phyloP scores from a whole-genome alignment of 192 early-diverging fungal genomes.

The Umbelopsis sp. region DNA sequence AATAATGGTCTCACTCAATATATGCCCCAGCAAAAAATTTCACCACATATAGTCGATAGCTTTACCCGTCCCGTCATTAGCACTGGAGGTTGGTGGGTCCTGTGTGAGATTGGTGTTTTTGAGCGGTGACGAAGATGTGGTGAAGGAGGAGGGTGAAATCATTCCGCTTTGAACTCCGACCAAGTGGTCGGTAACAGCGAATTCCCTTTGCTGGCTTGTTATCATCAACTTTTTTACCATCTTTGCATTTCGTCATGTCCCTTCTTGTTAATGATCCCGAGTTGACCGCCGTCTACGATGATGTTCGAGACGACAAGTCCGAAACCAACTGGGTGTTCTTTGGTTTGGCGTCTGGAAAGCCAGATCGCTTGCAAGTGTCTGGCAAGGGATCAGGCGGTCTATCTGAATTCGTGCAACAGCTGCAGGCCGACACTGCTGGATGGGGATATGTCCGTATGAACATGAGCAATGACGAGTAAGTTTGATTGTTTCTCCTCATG shows the following conservation, averaged over 20 bases:
- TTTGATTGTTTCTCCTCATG: constrained; percentile 31
- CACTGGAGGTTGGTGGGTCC: too few species aligned
- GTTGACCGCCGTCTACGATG: constrained; percentile 51
- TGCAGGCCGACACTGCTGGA: constrained; percentile 69
- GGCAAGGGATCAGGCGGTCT: constrained; percentile 59
- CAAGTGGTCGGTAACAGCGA: neutral
- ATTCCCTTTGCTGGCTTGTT: neutral
- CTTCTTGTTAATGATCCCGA: constrained; percentile 42
- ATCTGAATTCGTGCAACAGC: constrained; percentile 57
- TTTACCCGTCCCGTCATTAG: too few species aligned
- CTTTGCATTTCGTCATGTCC: constrained; percentile 26
- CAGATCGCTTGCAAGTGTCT: constrained; percentile 41
- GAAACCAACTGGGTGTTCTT: constrained; percentile 57
- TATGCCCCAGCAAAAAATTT: too few species aligned
- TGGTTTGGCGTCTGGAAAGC: constrained; percentile 42
- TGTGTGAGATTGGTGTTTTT: too few species aligned
- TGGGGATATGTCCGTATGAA: constrained; percentile 77
- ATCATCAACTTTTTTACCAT: neutral
- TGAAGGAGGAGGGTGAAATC: too few species aligned
- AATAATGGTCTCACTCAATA: too few species aligned
- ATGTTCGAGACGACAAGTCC: constrained; percentile 59
- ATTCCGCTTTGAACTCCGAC: constrained; percentile 7
- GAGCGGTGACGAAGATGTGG: too few species aligned
- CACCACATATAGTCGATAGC: too few species aligned
- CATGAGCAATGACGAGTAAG: constrained; percentile 55